Base-by-base conservation (phyloP, 2,329 filamentous ascomycete species). In the Scedosporium apiospermum region DNA sequence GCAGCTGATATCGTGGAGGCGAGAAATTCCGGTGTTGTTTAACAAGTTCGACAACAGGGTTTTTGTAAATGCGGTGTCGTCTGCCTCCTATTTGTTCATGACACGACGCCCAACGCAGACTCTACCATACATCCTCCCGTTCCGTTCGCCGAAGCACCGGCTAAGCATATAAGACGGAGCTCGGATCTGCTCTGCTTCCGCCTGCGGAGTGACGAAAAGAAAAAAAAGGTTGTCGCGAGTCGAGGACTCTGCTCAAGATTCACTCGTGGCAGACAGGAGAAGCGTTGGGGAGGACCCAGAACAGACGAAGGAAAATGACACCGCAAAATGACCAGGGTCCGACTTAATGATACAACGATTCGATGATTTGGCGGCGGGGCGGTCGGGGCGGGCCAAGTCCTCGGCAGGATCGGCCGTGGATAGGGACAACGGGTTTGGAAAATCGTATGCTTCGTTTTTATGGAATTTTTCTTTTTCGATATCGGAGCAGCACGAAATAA, bases 21-120 rank as follows among this genome's bases (percentile, higher is more conserved):
- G 21, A n/a, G 21, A 18, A 42, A 49, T 42, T 57, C 42, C 46
- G n/a, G n/a, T 9, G 27, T 12, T 18, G 21, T n/a, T 38, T 23
- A 34, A 10, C n/a, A 12, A 26, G 30, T 23, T 26, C 46, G 53
- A 10, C 10, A 21, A 51, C 27, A 16, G 38, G 12, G 30, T 55
- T 44, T 18, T 18, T 49, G 34, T 14, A 38, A 27, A 61, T 51
- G 49, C 55, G n/a, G 59, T 38, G 44, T 44, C 44, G 46, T 61
- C 38, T 41, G 60, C 41, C 60, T 38, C 60, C 60, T 61, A 61
- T 61, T 57, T 57, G 30, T 61, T 61, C 49, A 57, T 57, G 60
- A 57, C 46, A 61, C 60, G 49, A 23, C 60, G 42, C 27, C 30
- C 27, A 57, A 27, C 34, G 26, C 60, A 10, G 44, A 42, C 5